These are phyloP conservation scores for Beta corolliflora DNA, from an alignment of 179 eudicot genomes.

Conservation along the genomic window DNA sequence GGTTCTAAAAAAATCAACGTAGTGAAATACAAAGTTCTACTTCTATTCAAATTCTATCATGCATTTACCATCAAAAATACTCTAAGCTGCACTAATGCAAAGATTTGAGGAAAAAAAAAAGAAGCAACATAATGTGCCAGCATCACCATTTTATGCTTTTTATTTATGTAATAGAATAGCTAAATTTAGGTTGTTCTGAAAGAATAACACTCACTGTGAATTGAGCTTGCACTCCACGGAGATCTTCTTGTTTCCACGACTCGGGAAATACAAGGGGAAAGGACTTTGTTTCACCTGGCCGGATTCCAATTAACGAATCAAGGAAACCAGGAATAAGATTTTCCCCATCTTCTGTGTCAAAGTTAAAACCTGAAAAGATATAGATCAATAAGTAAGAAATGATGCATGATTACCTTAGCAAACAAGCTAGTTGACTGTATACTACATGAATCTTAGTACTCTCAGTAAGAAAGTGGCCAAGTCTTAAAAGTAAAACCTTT, in stretches of 20 bases:
- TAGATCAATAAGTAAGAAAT: constrained; percentile 4
- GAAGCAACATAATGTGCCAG: neutral
- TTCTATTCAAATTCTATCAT: neutral
- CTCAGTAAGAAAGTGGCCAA: neutral
- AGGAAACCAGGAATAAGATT: constrained; percentile 86
- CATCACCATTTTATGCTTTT: neutral
- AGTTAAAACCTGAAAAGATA: constrained; percentile 65
- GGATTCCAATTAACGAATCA: constrained; percentile 77
- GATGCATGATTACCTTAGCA: neutral
- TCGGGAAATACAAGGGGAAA: constrained; percentile 92
- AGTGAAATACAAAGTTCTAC: neutral
- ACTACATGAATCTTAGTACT: neutral
- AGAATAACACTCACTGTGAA: constrained; percentile 70
- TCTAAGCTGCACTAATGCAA: neutral
- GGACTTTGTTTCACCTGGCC: constrained; percentile 80
- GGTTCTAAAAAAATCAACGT: neutral
- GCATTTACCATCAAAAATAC: neutral
- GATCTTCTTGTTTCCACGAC: constrained; percentile 90
- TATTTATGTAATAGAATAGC: neutral
- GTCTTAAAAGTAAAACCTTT: constrained; percentile 56
- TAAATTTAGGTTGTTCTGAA: neutral
- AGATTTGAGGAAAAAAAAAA: neutral
- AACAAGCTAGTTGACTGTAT: neutral
- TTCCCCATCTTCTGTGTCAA: constrained; percentile 92
- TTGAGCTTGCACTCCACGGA: constrained; percentile 82